These are phyloP conservation scores for Alternaria gaisen DNA, from an alignment of 2,329 filamentous ascomycete species.

Conservation along the genomic window DNA sequence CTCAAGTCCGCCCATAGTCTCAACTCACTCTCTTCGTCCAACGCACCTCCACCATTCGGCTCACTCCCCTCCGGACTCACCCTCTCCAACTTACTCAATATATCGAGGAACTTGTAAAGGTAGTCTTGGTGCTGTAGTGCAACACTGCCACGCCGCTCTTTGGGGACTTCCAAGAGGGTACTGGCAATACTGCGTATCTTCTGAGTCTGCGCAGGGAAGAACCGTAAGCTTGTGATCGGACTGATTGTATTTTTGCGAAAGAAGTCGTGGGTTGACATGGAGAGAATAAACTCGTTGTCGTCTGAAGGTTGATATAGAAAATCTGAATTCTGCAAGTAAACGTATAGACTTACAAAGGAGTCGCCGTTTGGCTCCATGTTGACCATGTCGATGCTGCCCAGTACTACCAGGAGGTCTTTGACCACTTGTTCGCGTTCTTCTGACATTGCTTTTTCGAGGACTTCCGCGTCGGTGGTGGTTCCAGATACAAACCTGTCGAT, in stretches of 20 bases:
- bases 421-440: constrained; percentile 83
- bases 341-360: constrained; percentile 64
- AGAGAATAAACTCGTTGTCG: constrained; percentile 7
- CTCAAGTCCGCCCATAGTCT: constrained; percentile 80
- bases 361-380: constrained; percentile 80
- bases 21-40: constrained; percentile 78
- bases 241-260: constrained; percentile 16
- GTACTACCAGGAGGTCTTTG: constrained; percentile 76
- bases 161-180: constrained; percentile 74
- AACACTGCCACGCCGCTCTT: constrained; percentile 61
- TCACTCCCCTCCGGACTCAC: constrained; percentile 57
- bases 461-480: constrained; percentile 44
- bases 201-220: constrained; percentile 64
- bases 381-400: constrained; percentile 80
- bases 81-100: constrained; percentile 77
- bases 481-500: constrained; percentile 40
- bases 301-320: constrained; percentile 15
- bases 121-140: constrained; percentile 73
- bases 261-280: constrained; percentile 16
- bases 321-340: constrained; percentile 25
- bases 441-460: constrained; percentile 71
- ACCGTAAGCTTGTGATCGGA: constrained; percentile 38
- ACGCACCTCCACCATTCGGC: constrained; percentile 39
- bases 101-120: constrained; percentile 75
- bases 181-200: constrained; percentile 87